Evolutionary conservation across 805 yeast genomes (phyloP).

Genomic region (Komagataella ulmi): DNA sequence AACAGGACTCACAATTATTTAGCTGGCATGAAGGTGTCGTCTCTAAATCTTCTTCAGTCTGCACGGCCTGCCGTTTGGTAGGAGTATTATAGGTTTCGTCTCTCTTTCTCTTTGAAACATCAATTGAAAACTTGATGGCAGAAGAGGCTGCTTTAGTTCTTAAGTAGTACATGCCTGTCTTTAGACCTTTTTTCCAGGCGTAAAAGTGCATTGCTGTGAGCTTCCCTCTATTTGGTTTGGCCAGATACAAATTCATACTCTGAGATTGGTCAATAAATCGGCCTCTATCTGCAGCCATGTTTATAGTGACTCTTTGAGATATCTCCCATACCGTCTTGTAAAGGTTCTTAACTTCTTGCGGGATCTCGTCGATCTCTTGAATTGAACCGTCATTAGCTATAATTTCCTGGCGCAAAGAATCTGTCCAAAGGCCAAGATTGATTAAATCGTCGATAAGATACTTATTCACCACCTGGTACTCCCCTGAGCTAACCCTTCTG

Average conservation of each 20-base stretch:
- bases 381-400: constrained; percentile 76
- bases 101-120: constrained; percentile 8
- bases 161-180: constrained; percentile 97
- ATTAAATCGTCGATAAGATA: constrained; percentile 74
- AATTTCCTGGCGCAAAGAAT: constrained; percentile 63
- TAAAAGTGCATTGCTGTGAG: constrained; percentile 96
- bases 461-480: constrained; percentile 84
- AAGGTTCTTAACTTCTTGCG: constrained; percentile 59
- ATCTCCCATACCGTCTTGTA: constrained; percentile 69
- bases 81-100: neutral
- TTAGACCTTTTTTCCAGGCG: constrained; percentile 97
- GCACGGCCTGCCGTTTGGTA: neutral
- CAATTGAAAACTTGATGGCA: constrained; percentile 86
- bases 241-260: constrained; percentile 78
- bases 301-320: constrained; percentile 73
- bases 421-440: constrained; percentile 74
- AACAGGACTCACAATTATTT: constrained; percentile 22
- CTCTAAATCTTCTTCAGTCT: constrained; percentile 4
- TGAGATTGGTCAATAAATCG: constrained; percentile 84
- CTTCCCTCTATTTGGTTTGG: constrained; percentile 90
- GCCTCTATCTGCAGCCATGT: constrained; percentile 73
- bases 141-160: constrained; percentile 97
- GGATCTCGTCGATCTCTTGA: constrained; percentile 61
- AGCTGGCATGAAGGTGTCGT: constrained; percentile 8
- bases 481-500: constrained; percentile 87